phyloP scores from a whole-genome alignment of 1,284 basidiomycete genomes.

The Heterobasidion irregulare region DNA sequence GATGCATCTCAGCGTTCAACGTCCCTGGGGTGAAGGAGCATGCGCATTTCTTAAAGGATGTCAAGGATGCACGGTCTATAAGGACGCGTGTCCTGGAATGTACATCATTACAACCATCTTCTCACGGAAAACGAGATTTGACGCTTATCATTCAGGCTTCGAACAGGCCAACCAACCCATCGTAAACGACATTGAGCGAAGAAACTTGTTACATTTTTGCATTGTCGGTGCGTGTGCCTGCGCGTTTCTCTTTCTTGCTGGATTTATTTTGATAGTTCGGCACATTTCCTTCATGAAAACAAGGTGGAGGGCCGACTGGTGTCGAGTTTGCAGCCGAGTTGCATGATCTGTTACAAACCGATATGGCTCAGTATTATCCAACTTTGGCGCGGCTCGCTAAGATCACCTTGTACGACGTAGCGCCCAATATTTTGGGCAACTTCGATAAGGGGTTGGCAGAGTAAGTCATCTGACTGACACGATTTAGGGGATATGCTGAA shows the following conservation, averaged over 20 bases:
- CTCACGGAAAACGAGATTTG: background rate
- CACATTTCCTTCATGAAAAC: background rate
- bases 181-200: slow-evolving; percentile 55
- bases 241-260: background rate
- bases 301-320: slow-evolving; percentile 70
- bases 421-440: slow-evolving; percentile 70
- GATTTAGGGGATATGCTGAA: slow-evolving; percentile 4
- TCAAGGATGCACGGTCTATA: slow-evolving; percentile 76
- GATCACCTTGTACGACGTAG: slow-evolving; percentile 79
- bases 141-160: slow-evolving; percentile 38
- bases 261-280: background rate
- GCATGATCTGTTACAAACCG: slow-evolving; percentile 75
- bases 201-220: slow-evolving; percentile 69
- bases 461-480: slow-evolving; percentile 26
- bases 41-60: slow-evolving; percentile 78
- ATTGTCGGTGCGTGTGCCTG: slow-evolving; percentile 56
- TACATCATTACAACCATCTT: slow-evolving; percentile 12
- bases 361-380: slow-evolving; percentile 64
- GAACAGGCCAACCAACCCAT: slow-evolving; percentile 74
- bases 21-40: slow-evolving; percentile 69
- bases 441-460: slow-evolving; percentile 68
- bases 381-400: slow-evolving; percentile 50
- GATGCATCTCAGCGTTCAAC: slow-evolving; percentile 41
- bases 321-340: slow-evolving; percentile 86
- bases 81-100: slow-evolving; percentile 70